Base-by-base conservation (phyloP, 2,329 filamentous ascomycete species). In the Ophiosphaerella korrae region DNA sequence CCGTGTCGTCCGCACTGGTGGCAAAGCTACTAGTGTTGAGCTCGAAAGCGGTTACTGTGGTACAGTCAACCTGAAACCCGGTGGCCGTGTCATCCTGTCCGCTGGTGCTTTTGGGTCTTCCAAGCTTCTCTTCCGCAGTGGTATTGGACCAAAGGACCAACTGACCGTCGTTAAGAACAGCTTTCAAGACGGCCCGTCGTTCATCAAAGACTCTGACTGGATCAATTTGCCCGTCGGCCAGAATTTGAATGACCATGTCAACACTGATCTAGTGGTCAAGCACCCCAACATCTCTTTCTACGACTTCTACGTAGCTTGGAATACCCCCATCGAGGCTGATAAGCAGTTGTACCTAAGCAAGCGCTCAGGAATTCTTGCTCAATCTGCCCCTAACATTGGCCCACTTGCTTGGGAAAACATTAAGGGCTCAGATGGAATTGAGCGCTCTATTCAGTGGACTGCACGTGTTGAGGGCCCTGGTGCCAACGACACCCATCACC, bases 51-150 rank as follows among this genome's bases (percentile, higher is more conserved):
- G 85, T 31, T 80, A 82, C 57, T 77, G 76, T 23, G 84, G 86
- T 4, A 81, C 80, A 7, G 78, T 89, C 56, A 84, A 84, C 6
- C 73, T 89, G 49, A 84, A 85, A 18, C 63, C 78, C 4, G 71
- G 74, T 33, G 88, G 88, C 8, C 82, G 86, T 44, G 86, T 90
- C 38, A 82, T 90, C 58, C 75, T 90, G 29, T 82, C 88, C 14
- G 83, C 86, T 1, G 88, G 88, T 41, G 77, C 87, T 1, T 88
- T 90, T 55, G 86, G 86, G n/a, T 85, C 85, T 2, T 78, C 86
- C 12, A 88, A 88, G 72, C 76, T 91, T 41, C 79, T 90, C 2
- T 78, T 89, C 72, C 80, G 86, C 63, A 87, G 84, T 74, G 85
- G 88, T 58, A 90, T 88, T 56, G 88, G 87, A 4, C 86, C 85